Evolutionary conservation across 2,329 filamentous ascomycete genomes (phyloP).

Genomic region (Pseudogymnoascus sp.): DNA sequence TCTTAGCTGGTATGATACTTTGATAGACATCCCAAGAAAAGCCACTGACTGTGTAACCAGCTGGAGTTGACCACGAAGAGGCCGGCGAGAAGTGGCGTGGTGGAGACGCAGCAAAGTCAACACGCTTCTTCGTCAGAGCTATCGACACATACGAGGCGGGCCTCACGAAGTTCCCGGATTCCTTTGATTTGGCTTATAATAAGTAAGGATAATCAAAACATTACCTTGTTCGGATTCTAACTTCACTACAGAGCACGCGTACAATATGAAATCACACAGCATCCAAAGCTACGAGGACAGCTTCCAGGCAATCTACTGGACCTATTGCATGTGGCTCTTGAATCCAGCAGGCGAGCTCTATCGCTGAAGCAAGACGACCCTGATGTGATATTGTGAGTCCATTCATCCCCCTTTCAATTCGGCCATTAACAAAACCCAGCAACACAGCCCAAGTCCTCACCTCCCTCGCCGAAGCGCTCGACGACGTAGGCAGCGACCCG

Average conservation of each 20-base stretch:
- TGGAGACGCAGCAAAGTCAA: constrained; percentile 55
- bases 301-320: constrained; percentile 46
- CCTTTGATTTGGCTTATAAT: constrained; percentile 69
- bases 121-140: constrained; percentile 53
- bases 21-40: background rate
- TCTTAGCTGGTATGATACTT: constrained; percentile 45
- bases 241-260: constrained; percentile 51
- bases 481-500: constrained; percentile 41
- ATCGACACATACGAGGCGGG: constrained; percentile 60
- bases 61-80: constrained; percentile 62
- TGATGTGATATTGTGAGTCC: constrained; percentile 52
- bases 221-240: background rate
- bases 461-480: constrained; percentile 54
- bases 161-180: constrained; percentile 50
- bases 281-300: constrained; percentile 53
- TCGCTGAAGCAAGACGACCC: constrained; percentile 54
- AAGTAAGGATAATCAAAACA: constrained; percentile 42
- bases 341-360: constrained; percentile 57
- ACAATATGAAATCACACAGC: constrained; percentile 62
- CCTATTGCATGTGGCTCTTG: constrained; percentile 53
- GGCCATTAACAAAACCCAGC: constrained; percentile 23
- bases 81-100: constrained; percentile 68
- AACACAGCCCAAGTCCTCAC: constrained; percentile 65
- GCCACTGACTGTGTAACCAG: constrained; percentile 27
- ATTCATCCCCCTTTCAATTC: background rate